Evolutionary conservation across 2,329 filamentous ascomycete species (phyloP), one percentile per base, ranked within the genome.

Genomic region (Xylariales sp.): DNA sequence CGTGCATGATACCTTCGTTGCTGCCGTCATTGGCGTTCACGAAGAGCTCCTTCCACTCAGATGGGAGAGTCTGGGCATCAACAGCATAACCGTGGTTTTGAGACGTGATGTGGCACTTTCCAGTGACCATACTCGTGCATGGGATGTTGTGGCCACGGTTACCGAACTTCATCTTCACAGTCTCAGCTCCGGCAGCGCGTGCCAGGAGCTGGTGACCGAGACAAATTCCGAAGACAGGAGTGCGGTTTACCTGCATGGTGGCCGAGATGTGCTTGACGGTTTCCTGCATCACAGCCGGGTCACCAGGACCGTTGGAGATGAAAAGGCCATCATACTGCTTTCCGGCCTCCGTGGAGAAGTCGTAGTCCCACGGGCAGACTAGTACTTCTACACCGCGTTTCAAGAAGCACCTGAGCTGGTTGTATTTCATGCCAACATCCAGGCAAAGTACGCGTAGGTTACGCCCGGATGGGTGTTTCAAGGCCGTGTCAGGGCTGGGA

Each of bases 121-220:
- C 93, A 30, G 91, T 95, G 49, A 97, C 73, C 76, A 95, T 78
- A 67, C 86, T 96, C 10, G 91, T 97, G 73, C 90, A 96, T 30
- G 93, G 93, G 56, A 98, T 97, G 69, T 98, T 98, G 73, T 95
- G 88, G 29, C 91, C 93, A 56, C 93, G 88, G 70, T 98, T 98
- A 69, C 93, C 93, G 56, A 96, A 98, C 76, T 97, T 97, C 88
- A 98, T 95, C 75, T 98, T 98, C 55, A 76, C 66, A 1, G 93
- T 97, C 32, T 74, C 74, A 32, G 90, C 91, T 39, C 91, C 91
- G 21, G 89, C 81, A 41, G 91, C 89, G 52, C 89, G 79, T 38
- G 91, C 89, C 37, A 97, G 80, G 50, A 97, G 75, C 67, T 97
- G 91, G 62, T 97, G 91, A 40, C 91, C 91, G 52, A 97, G 69